Percentiles rank a stretch among this genome's conserved stretches.
These are phyloP conservation scores for Licmophora abbreviata DNA, from an alignment of 108 stramenopile genomes.

Conservation along the genomic window DNA sequence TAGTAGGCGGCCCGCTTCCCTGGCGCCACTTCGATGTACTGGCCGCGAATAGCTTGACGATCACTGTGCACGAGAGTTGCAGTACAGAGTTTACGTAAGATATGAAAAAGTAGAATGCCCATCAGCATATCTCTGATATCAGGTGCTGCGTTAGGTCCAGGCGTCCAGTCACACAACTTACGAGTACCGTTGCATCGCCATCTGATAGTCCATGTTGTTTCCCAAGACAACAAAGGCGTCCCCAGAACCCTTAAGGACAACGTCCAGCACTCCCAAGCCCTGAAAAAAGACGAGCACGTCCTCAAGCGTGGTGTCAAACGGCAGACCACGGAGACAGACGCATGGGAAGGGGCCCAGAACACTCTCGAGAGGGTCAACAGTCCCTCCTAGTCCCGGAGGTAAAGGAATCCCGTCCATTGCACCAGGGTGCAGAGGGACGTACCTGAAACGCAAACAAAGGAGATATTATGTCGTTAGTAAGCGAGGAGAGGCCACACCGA, in stretches of 20 bases:
- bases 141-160: neutral
- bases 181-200: slow-evolving; percentile 88
- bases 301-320: slow-evolving; percentile 88
- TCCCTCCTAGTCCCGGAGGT: slow-evolving; percentile 49
- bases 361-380: slow-evolving; percentile 77
- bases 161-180: slow-evolving; percentile 20
- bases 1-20: slow-evolving; percentile 87
- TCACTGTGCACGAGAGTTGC: slow-evolving; percentile 31
- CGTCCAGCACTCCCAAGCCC: slow-evolving; percentile 89
- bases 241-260: slow-evolving; percentile 66
- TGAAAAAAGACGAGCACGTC: slow-evolving; percentile 91
- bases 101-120: neutral
- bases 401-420: slow-evolving; percentile 49
- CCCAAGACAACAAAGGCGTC: slow-evolving; percentile 91
- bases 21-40: slow-evolving; percentile 85
- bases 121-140: neutral
- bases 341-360: slow-evolving; percentile 92
- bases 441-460: neutral
- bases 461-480: neutral
- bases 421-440: slow-evolving; percentile 2
- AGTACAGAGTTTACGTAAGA: too few relatives aligned
- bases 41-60: slow-evolving; percentile 72
- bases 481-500: neutral
- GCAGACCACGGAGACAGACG: slow-evolving; percentile 78
- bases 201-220: slow-evolving; percentile 91